phyloP scores from a whole-genome alignment of 805 yeast genomes.

The Myxozyma nipponensis region DNA sequence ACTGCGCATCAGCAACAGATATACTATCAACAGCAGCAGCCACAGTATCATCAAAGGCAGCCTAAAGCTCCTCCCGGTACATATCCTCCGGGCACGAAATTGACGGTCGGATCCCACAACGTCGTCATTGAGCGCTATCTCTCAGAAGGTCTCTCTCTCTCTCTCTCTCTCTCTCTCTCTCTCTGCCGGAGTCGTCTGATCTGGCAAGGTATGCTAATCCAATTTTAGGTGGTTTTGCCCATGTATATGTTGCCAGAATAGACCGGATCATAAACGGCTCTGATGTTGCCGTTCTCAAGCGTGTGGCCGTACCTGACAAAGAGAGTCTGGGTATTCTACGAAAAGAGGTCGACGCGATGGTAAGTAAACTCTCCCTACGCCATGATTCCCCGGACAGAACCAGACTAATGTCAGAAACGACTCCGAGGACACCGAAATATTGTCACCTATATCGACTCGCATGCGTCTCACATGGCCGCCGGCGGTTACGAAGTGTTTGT shows the following conservation, averaged over 20 bases:
- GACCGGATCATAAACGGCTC: slow-evolving; percentile 55
- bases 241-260: slow-evolving; percentile 76
- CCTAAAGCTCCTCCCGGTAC: slow-evolving; percentile 34
- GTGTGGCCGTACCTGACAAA: slow-evolving; percentile 94
- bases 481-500: slow-evolving; percentile 79
- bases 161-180: not conserved
- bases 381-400: too few species aligned
- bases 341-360: slow-evolving; percentile 97
- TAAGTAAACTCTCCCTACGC: slow-evolving; percentile 10
- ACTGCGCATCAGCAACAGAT: slow-evolving; percentile 7
- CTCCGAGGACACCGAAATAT: slow-evolving; percentile 72
- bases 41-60: not conserved
- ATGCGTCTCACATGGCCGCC: slow-evolving; percentile 67
- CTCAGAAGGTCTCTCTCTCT: slow-evolving; percentile 55
- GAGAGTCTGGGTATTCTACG: slow-evolving; percentile 73
- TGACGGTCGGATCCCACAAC: slow-evolving; percentile 80
- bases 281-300: slow-evolving; percentile 71
- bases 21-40: slow-evolving; percentile 3
- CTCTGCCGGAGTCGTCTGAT: not conserved
- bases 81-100: slow-evolving; percentile 68
- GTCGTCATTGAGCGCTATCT: slow-evolving; percentile 67
- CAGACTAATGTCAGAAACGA: slow-evolving; percentile 47
- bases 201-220: too few species aligned
- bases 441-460: slow-evolving; percentile 91
- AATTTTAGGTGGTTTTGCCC: slow-evolving; percentile 77